phyloP scores from a whole-genome alignment of 1,139 yeast species.

The Entelexis paramagnoliae region DNA sequence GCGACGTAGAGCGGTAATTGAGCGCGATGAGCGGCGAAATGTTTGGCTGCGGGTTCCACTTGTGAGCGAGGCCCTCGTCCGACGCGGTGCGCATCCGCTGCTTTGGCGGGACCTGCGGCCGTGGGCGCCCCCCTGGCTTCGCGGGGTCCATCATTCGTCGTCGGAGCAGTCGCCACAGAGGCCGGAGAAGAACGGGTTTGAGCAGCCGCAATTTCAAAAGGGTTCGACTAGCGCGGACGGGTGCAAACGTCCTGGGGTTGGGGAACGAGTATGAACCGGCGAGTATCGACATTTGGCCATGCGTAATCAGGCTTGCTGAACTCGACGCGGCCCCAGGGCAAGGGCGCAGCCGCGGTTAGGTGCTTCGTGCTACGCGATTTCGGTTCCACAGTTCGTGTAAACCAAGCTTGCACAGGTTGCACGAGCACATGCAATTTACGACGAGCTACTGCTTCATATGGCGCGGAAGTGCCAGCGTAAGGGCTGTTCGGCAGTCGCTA shows the following conservation, averaged over 20 bases:
- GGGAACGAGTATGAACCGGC: not conserved
- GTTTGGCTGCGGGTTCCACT: slow-evolving; percentile 1
- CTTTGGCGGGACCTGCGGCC: slow-evolving; percentile 4
- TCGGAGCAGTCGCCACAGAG: slow-evolving; percentile 16
- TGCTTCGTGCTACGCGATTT: not conserved
- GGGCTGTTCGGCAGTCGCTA: no score
- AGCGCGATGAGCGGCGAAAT: not conserved
- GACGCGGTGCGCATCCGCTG: slow-evolving; percentile 4
- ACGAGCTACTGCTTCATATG: no score
- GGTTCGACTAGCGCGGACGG: not conserved
- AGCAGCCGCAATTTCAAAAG: slow-evolving; percentile 11
- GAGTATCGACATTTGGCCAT: not conserved
- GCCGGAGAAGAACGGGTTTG: slow-evolving; percentile 8
- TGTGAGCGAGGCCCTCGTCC: slow-evolving; percentile 1
- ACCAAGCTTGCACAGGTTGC: no score
- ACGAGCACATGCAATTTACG: no score
- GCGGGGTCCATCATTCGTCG: slow-evolving; percentile 15
- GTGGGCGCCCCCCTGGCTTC: slow-evolving; percentile 4
- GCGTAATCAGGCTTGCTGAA: slow-evolving; percentile 5
- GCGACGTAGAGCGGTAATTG: not conserved
- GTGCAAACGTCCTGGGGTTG: slow-evolving; percentile 1
- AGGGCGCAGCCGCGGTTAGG: not conserved
- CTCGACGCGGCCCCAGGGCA: slow-evolving; percentile 1
- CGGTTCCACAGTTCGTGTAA: not conserved
- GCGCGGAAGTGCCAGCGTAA: no score